Evolutionary conservation across 352 stramenopile genomes (phyloP), one percentile per base, ranked within the genome.

Genomic region (Pythium sp.): DNA sequence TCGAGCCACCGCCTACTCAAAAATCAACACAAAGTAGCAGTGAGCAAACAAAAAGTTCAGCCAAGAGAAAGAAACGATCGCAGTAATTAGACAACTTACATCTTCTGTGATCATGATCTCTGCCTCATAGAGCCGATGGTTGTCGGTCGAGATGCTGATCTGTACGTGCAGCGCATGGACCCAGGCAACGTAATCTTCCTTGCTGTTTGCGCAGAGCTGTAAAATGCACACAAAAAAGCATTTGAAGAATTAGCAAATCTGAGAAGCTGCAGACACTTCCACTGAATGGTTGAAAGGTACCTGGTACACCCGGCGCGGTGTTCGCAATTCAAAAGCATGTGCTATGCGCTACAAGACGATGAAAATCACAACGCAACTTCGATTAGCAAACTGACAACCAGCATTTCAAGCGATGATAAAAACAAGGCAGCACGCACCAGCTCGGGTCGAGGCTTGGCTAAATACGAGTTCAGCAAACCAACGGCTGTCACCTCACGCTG

Each of bases 21-120:
- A 0, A 20, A 46, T 60, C 18, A 46, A 28, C 14, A 60, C 28
- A 41, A 26, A 38, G 30, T 1, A 49, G 14, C 34, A 14, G 18
- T 38, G 32, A 57, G 24, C 24, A 26, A 26, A 26, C 24, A 26
- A 26, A 26, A 26, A 26, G 24, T 26, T 26, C 24, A 26, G 24
- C 24, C 24, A 41, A n/a, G 14, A 12, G 6, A 32, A n/a, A 32
- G 5, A 58, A 57, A 36, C 5, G 1, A 11, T 20, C 20, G 22
- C 26, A 36, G 11, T 12, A 14, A 5, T 15, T 2, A 5, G 11
- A 46, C 15, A 36, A 77, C 80, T 49, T 78, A 93, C 87, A 67
- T 94, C 86, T 80, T 95, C 87, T 5, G 87, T 91, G 51, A 95
- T 95, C 74, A 89, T 79, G 68, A 92, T 92, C 62, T 95, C 87